A percentile compares a stretch with the other conserved stretches of the same genome.
phyloP scores from a whole-genome alignment of 2,329 filamentous ascomycete species.

The Fusarium sp. region DNA sequence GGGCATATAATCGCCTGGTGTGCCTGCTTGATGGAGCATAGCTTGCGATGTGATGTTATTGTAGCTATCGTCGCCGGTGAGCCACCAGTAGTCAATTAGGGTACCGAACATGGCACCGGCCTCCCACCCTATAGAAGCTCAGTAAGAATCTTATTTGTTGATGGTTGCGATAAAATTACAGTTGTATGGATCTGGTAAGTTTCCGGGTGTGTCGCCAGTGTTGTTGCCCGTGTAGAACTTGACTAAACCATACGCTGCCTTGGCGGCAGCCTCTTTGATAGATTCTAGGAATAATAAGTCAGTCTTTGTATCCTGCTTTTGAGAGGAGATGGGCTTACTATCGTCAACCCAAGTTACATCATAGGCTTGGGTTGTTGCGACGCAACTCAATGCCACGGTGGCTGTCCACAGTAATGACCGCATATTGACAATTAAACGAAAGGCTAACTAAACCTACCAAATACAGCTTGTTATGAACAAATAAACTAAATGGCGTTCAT shows the following conservation, averaged over 20 bases:
- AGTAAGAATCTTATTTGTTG: conserved; percentile 26
- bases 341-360: conserved; percentile 40
- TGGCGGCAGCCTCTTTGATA: conserved; percentile 61
- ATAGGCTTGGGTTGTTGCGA: conserved; percentile 22
- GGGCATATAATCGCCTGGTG: conserved; percentile 73
- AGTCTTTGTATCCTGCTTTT: not conserved
- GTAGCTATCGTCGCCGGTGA: conserved; percentile 75
- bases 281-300: conserved; percentile 55
- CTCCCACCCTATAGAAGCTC: conserved; percentile 70
- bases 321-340: conserved; percentile 10
- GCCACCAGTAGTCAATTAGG: conserved; percentile 77
- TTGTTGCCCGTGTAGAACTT: conserved; percentile 68
- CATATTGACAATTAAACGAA: conserved; percentile 30
- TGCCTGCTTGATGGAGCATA: conserved; percentile 70
- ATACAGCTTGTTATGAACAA: not conserved
- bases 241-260: conserved; percentile 62
- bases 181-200: conserved; percentile 72
- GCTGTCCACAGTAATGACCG: conserved; percentile 27
- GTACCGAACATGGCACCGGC: conserved; percentile 78
- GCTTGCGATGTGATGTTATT: conserved; percentile 71
- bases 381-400: conserved; percentile 27
- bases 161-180: conserved; percentile 62
- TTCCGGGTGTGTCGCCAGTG: conserved; percentile 68
- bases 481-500: not conserved
- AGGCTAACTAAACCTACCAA: conserved; percentile 8